A percentile compares a stretch with the other conserved stretches of the same genome.
These are phyloP conservation scores for Solanum hybrid DNA, from an alignment of 305 asterid species.

Conservation along the genomic window DNA sequence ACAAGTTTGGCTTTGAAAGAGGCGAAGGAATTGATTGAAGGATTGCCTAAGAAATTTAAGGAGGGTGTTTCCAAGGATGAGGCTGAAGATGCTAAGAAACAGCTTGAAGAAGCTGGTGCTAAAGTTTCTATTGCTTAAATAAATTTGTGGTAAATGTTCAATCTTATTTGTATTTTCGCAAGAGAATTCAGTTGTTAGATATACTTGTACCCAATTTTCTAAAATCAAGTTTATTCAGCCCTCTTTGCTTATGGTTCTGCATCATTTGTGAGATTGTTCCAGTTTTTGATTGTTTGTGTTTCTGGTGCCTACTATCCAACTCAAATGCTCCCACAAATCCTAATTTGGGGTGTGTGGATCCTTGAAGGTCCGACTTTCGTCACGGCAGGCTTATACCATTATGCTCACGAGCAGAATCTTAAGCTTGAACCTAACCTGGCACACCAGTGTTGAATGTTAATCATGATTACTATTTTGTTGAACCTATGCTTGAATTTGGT, in stretches of 20 bases:
- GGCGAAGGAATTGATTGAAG: slow-evolving; percentile 84
- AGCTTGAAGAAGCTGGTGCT: slow-evolving; percentile 82
- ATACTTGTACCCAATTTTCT: neutral
- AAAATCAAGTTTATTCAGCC: neutral
- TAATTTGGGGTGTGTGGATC: too few species aligned
- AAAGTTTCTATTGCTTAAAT: slow-evolving; percentile 53
- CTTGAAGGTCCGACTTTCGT: too few species aligned
- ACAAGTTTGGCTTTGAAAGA: slow-evolving; percentile 72
- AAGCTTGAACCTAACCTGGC: neutral
- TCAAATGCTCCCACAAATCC: too few species aligned
- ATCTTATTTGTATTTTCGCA: neutral
- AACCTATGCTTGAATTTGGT: neutral
- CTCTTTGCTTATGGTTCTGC: neutral
- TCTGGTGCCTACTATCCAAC: too few species aligned
- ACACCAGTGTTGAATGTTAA: neutral
- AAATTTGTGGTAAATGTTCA: neutral
- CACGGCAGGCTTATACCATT: neutral
- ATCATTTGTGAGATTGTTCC: neutral
- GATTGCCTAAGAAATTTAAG: slow-evolving; percentile 82
- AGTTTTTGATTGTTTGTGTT: neutral
- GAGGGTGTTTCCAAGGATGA: slow-evolving; percentile 80
- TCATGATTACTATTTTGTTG: neutral
- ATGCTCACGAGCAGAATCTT: neutral
- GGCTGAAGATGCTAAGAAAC: slow-evolving; percentile 85
- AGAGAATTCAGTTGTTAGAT: slow-evolving; percentile 4